These are phyloP conservation scores for Cordia subcordata DNA, from an alignment of 257 asterid genomes.

Conservation along the genomic window DNA sequence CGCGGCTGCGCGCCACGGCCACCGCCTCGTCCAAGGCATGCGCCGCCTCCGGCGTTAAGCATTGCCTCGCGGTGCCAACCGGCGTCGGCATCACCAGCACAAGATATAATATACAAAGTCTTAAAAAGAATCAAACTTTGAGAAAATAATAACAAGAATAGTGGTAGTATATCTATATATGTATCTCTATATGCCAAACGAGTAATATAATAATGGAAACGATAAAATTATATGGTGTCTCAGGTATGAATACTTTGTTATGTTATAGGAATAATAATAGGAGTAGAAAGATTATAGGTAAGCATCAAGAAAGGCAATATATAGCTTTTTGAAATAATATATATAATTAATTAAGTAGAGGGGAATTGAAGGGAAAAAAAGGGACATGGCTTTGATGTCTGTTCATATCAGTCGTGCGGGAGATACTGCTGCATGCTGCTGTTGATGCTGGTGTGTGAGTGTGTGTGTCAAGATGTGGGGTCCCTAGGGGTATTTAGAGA, in stretches of 20 bases:
- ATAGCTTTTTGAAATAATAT: slow-evolving; percentile 31
- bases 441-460: slow-evolving; percentile 14
- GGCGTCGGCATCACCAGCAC: slow-evolving; percentile 76
- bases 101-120: too few species aligned
- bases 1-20: slow-evolving; percentile 77
- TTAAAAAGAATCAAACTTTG: neutral
- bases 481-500: slow-evolving; percentile 19
- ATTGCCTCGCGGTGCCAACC: slow-evolving; percentile 72
- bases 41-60: slow-evolving; percentile 72
- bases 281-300: slow-evolving; percentile 14
- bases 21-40: slow-evolving; percentile 79
- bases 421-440: slow-evolving; percentile 23
- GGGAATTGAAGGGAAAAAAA: slow-evolving; percentile 1
- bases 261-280: neutral
- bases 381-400: slow-evolving; percentile 6
- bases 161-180: too few species aligned
- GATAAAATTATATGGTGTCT: neutral
- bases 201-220: too few species aligned
- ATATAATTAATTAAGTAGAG: too few species aligned
- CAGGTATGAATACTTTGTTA: neutral
- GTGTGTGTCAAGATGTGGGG: slow-evolving; percentile 34
- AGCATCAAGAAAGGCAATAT: neutral
- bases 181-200: too few species aligned
- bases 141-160: neutral
- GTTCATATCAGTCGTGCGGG: slow-evolving; percentile 17